Percentiles rank a stretch among this genome's conserved stretches.
Conservation (phyloP, 129 eudicot genomes). For the Lactuca sativa region DNA sequence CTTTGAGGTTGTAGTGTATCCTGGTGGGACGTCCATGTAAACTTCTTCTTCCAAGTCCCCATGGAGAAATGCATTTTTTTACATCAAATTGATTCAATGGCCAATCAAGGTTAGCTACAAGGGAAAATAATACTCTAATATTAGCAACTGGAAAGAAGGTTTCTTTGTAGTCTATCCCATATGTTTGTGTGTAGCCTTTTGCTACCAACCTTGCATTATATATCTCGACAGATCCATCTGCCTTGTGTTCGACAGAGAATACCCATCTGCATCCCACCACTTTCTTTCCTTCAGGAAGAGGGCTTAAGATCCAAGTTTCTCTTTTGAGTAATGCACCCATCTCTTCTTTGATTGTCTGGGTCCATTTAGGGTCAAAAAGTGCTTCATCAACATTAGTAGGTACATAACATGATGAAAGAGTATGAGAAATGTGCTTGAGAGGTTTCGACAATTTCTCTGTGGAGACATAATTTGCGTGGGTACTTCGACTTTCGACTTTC, state of each 20-base stretch:
- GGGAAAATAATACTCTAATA: neutral
- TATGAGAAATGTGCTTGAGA: neutral
- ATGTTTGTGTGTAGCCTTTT: neutral
- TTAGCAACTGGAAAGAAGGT: neutral
- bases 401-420: neutral
- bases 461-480: neutral
- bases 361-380: neutral
- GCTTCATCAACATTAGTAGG: neutral
- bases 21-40: neutral
- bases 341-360: neutral
- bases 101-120: neutral
- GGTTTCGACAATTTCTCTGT: neutral
- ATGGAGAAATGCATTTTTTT: neutral
- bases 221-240: neutral
- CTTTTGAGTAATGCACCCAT: too few relatives aligned
- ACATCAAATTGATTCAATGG: neutral
- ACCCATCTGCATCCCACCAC: too few relatives aligned
- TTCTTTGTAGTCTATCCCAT: neutral
- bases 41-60: neutral
- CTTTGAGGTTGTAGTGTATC: neutral
- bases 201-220: neutral
- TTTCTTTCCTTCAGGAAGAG: too few relatives aligned
- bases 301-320: too few relatives aligned
- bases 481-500: neutral
- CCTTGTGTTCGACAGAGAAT: too few relatives aligned